These are phyloP conservation scores for Dothidotthia symphoricarpi DNA, from an alignment of 2,329 filamentous ascomycete genomes.

Conservation along the genomic window DNA sequence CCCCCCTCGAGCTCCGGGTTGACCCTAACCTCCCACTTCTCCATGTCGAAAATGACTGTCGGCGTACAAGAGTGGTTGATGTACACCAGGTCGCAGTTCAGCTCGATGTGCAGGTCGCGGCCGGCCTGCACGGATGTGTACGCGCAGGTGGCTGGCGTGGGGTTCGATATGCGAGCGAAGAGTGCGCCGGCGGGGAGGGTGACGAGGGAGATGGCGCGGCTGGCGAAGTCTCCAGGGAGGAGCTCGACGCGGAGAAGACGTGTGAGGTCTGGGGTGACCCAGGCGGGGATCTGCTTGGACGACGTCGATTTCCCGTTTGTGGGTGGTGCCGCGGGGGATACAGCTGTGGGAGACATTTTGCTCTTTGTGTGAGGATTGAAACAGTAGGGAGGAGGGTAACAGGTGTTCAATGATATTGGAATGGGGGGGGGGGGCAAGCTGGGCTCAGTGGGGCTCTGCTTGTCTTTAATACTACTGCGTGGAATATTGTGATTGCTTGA, in stretches of 20 bases:
- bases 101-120: constrained; percentile 52
- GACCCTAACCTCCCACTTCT: constrained; percentile 53
- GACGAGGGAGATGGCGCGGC: constrained; percentile 50
- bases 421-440: background rate
- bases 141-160: constrained; percentile 47
- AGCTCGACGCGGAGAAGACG: constrained; percentile 42
- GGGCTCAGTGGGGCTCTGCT: background rate
- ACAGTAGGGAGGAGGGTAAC: background rate
- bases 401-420: background rate
- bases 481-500: background rate
- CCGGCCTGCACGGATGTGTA: constrained; percentile 56
- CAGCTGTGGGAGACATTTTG: constrained; percentile 33
- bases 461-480: constrained; percentile 14
- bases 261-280: constrained; percentile 41
- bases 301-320: constrained; percentile 16
- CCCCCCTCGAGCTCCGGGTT: constrained; percentile 41
- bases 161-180: constrained; percentile 51
- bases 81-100: constrained; percentile 57
- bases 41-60: constrained; percentile 55
- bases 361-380: background rate
- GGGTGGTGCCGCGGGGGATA: constrained; percentile 17
- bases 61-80: constrained; percentile 58
- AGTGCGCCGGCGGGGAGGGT: constrained; percentile 52
- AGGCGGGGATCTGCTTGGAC: constrained; percentile 29
- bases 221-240: constrained; percentile 42